Evolutionary conservation across 2,329 filamentous ascomycete genomes (phyloP), one percentile per base, ranked within the genome.

Genomic region (Arthrobotrys sphaeroides): DNA sequence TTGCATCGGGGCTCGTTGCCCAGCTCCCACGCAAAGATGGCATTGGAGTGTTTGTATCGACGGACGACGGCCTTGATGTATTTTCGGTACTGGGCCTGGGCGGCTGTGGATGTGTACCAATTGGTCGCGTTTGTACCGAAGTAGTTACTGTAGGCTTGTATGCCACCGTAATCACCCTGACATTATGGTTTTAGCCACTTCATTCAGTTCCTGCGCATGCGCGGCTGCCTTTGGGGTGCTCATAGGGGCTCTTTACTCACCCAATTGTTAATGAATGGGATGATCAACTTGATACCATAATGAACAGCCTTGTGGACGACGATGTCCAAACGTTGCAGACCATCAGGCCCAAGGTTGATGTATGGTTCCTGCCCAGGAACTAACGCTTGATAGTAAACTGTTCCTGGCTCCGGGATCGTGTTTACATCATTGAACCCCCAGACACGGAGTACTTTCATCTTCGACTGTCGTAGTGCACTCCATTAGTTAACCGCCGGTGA

Each of bases 181-280:
- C 26, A 13, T 36, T 38, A 26, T 24, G 16, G 9, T 1, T 16
- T 31, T 28, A 45, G 4, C 3, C 16, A 9, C 38, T n/a, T n/a
- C n/a, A n/a, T n/a, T n/a, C 12, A 26, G 31, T 12, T 36, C n/a
- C n/a, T n/a, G n/a, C n/a, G n/a, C n/a, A n/a, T n/a, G n/a, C n/a
- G n/a, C n/a, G n/a, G n/a, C n/a, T n/a, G n/a, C n/a, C 26, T 28
- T 40, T n/a, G 13, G 18, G 31, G 4, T 33, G 38, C 10, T 42
- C 10, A 12, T 26, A 42, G 43, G 55, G 31, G 16, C n/a, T 22
- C 5, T 43, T 13, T 49, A 20, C 60, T 12, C 61, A 73, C 78
- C 89, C 89, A 91, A 82, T 90, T 88, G 82, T 91, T 91, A 64
- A 90, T 87, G 40, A 90, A 88, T 78, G 87, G 86, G 79, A 89